Conservation (phyloP, 805 yeast genomes). For the Jamesozyma jinghongensis region DNA sequence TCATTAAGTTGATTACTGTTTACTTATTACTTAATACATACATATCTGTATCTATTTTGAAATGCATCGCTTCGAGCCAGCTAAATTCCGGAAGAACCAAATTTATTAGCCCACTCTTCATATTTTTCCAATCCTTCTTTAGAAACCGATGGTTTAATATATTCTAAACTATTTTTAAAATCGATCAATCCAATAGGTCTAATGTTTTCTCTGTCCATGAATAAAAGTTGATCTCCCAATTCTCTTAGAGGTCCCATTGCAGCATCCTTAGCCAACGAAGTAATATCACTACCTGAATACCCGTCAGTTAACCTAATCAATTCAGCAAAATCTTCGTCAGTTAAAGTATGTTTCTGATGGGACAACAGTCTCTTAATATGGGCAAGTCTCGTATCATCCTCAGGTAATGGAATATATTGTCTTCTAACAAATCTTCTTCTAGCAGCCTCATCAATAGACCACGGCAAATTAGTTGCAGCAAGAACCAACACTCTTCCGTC, state of each 20-base stretch:
- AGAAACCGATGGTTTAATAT: slow-evolving; percentile 83
- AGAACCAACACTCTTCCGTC: slow-evolving; percentile 71
- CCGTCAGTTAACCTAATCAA: slow-evolving; percentile 64
- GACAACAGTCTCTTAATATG: slow-evolving; percentile 61
- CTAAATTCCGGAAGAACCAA: slow-evolving; percentile 67
- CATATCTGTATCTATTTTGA: not conserved
- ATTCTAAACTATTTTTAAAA: slow-evolving; percentile 63
- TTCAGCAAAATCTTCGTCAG: slow-evolving; percentile 50
- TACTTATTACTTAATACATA: not conserved
- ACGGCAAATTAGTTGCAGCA: slow-evolving; percentile 93
- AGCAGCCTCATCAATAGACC: slow-evolving; percentile 97
- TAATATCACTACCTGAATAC: slow-evolving; percentile 88
- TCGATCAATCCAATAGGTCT: slow-evolving; percentile 68
- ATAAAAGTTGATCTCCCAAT: slow-evolving; percentile 72
- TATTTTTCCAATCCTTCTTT: slow-evolving; percentile 67
- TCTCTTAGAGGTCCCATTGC: slow-evolving; percentile 96
- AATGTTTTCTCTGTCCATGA: slow-evolving; percentile 61
- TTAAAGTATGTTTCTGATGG: slow-evolving; percentile 62
- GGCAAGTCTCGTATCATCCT: slow-evolving; percentile 63
- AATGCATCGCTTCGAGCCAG: too few relatives aligned
- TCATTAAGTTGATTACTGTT: too few relatives aligned
- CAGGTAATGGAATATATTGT: slow-evolving; percentile 92
- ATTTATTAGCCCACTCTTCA: slow-evolving; percentile 81
- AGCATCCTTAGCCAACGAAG: slow-evolving; percentile 90
- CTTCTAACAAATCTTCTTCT: slow-evolving; percentile 85